Conservation (phyloP, 805 yeast species). For the Saturnispora halmiae region DNA sequence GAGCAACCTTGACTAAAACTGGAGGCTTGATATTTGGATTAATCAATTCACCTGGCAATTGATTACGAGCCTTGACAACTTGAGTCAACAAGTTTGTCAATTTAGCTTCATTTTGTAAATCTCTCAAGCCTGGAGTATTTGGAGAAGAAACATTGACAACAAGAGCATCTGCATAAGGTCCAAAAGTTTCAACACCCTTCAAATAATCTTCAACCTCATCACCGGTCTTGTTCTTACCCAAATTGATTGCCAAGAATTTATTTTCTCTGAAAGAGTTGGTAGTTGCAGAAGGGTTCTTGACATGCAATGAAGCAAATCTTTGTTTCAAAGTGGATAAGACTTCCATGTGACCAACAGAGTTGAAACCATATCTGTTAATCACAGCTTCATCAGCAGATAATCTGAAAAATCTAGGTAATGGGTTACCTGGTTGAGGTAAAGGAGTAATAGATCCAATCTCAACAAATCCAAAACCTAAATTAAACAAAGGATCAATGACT, state of each 20-base stretch:
- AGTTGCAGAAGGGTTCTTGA: conserved; percentile 17
- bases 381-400: conserved; percentile 81
- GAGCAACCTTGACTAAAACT: conserved; percentile 84
- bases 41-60: conserved; percentile 33
- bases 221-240: conserved; percentile 89
- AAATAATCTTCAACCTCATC: conserved; percentile 84
- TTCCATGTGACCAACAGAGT: conserved; percentile 75
- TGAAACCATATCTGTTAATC: conserved; percentile 90
- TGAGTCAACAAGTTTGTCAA: conserved; percentile 56
- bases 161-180: conserved; percentile 77
- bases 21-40: conserved; percentile 51
- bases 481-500: conserved; percentile 72
- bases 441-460: conserved; percentile 95
- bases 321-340: conserved; percentile 60
- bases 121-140: conserved; percentile 90
- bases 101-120: conserved; percentile 69
- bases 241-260: conserved; percentile 68
- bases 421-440: conserved; percentile 87
- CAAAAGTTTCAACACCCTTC: conserved; percentile 73
- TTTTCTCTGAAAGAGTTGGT: conserved; percentile 45
- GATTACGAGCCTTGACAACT: conserved; percentile 63
- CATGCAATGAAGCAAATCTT: conserved; percentile 43
- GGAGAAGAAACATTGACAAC: conserved; percentile 92
- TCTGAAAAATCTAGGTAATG: conserved; percentile 86
- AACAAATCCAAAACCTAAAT: conserved; percentile 77